These are phyloP conservation scores for Pseudoscleropodium purum DNA, from an alignment of 225 moss, liverwort and hornwort genomes.

Conservation along the genomic window DNA sequence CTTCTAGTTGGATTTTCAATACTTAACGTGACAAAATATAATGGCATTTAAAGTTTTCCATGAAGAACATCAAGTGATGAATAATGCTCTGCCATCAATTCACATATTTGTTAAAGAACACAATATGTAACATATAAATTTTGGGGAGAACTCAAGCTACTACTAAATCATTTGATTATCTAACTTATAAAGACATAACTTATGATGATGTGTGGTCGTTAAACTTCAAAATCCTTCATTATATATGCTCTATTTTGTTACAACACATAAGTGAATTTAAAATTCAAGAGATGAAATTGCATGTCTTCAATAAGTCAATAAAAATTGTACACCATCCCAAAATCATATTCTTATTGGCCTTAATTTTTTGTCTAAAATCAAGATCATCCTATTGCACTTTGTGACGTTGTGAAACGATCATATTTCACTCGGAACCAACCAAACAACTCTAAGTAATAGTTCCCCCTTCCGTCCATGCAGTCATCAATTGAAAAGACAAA, in stretches of 20 bases:
- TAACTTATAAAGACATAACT: background rate
- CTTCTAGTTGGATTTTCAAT: background rate
- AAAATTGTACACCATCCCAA: no score
- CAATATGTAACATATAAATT: background rate
- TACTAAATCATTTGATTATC: background rate
- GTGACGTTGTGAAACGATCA: no score
- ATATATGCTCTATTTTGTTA: background rate
- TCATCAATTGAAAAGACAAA: no score
- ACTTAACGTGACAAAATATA: no score
- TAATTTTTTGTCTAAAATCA: no score
- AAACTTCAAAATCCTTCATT: background rate
- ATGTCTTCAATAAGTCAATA: background rate
- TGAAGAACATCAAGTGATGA: background rate
- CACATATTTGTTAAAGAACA: background rate
- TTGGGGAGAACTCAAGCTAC: no score
- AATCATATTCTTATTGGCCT: no score
- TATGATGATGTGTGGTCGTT: background rate
- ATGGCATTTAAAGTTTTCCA: fast-evolving
- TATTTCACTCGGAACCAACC: no score
- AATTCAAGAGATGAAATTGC: background rate
- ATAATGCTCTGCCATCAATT: no score
- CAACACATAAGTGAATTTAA: background rate
- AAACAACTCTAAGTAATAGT: no score
- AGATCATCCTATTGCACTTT: no score
- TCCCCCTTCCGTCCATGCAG: no score